Base-by-base conservation (phyloP, 257 asterid species). In the Haberlea rhodopensis region DNA sequence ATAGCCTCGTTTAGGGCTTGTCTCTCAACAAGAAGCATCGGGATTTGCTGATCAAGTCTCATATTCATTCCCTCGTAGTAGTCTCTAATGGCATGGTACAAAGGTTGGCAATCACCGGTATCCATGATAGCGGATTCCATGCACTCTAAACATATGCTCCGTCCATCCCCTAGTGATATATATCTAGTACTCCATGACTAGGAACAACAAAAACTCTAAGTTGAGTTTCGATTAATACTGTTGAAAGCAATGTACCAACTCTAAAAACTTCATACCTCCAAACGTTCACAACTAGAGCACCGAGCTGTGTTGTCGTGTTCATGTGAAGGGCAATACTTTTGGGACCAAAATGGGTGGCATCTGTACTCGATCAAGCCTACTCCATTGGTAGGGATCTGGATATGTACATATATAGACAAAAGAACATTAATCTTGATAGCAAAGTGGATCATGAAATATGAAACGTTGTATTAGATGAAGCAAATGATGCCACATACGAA, bases 51-150 rank as follows among this genome's bases (percentile, higher is more conserved):
- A 57, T 83, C 83, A 15, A 94, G 86, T 75, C 80, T 84, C 99
- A 94, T 94, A 71, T 94, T 87, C 96, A 94, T 84, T 73, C 99
- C 97, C 79, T 94, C 99, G 8, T 90, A 94, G 80, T 75, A 94
- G 71, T 94, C 97, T 73, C 97, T 79, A 46, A 94, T 90, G 65
- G 96, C 62, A 75, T 82, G 96, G 82, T 94, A 94, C 54, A 94
- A 75, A 21, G 99, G 94, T 67, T 87, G 96, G 72, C 99, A 90
- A 63, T 94, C 99, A 18, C 95, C 3, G n/a, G n/a, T n/a, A n/a
- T n/a, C n/a, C n/a, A n/a, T n/a, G n/a, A n/a, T n/a, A n/a, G n/a
- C n/a, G n/a, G 94, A 90, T 75, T 94, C 99, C 95, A 86, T 85
- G 73, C 99, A 94, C 78, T 94, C 99, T 65, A 94, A 84, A 85